Evolutionary conservation across 2,329 filamentous ascomycete genomes (phyloP).

Genomic region (Aureobasidium sp.): DNA sequence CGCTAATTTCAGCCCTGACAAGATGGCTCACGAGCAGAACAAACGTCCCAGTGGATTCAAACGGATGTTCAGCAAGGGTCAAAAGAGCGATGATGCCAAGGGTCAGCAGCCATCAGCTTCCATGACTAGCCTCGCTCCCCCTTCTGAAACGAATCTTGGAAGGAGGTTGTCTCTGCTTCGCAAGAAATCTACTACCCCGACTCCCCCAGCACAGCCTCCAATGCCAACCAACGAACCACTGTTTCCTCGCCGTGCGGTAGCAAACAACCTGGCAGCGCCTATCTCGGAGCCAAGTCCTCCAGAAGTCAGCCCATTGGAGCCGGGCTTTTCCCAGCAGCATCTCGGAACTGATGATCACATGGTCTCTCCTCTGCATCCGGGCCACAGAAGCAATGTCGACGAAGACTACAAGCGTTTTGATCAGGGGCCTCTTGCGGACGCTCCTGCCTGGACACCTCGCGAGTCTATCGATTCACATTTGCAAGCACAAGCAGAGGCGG

Average conservation of each 20-base stretch:
- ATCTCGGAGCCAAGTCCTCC: background rate
- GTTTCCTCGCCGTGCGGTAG: background rate
- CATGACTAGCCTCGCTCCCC: constrained; percentile 17
- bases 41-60: constrained; percentile 50
- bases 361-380: constrained; percentile 54
- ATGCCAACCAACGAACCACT: background rate
- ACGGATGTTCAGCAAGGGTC: constrained; percentile 56
- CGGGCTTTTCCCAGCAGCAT: background rate
- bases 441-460: constrained; percentile 71
- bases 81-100: constrained; percentile 40
- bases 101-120: background rate
- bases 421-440: constrained; percentile 79
- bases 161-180: constrained; percentile 37
- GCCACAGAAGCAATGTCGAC: constrained; percentile 52
- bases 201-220: constrained; percentile 19
- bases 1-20: constrained; percentile 26
- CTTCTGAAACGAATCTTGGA: constrained; percentile 27
- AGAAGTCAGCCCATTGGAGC: background rate
- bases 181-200: constrained; percentile 26
- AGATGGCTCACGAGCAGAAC: constrained; percentile 28
- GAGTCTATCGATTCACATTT: constrained; percentile 25
- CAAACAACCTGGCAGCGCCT: background rate
- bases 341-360: constrained; percentile 19
- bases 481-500: constrained; percentile 11
- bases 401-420: constrained; percentile 66